Conservation (phyloP, 1,139 yeast genomes). For the Taphrina flavorubra region DNA sequence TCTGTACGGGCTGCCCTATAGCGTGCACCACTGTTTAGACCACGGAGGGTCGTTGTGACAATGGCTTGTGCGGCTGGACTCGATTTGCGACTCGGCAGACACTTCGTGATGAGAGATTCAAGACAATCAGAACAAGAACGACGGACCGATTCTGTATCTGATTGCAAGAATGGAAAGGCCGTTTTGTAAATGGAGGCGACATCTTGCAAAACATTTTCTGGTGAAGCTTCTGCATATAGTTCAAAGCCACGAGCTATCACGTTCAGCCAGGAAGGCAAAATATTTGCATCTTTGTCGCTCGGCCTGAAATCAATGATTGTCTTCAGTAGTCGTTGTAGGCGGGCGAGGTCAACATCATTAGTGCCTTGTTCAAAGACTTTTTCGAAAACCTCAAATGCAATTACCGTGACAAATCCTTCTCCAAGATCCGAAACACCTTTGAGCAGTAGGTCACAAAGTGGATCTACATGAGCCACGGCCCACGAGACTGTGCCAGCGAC, state of each 20-base stretch:
- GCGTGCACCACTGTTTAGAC: conserved; percentile 48
- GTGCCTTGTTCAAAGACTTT: conserved; percentile 76
- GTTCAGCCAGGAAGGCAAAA: conserved; percentile 94
- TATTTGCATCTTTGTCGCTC: conserved; percentile 75
- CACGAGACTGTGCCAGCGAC: conserved; percentile 73
- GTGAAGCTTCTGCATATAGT: conserved; percentile 67
- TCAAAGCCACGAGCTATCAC: conserved; percentile 86
- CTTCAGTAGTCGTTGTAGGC: conserved; percentile 67
- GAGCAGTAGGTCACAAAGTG: conserved; percentile 74
- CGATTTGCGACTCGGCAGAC: conserved; percentile 65
- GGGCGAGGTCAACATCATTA: conserved; percentile 61
- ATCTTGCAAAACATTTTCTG: conserved; percentile 56
- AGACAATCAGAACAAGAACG: conserved; percentile 85
- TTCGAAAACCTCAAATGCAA: conserved; percentile 86
- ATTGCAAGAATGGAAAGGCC: conserved; percentile 54
- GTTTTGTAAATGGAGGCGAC: conserved; percentile 32
- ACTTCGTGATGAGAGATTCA: conserved; percentile 71
- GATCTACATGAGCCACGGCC: conserved; percentile 74
- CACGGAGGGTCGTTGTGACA: conserved; percentile 49
- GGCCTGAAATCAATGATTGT: conserved; percentile 78
- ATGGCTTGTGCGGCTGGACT: conserved; percentile 57
- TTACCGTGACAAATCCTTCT: conserved; percentile 79
- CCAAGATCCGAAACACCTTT: conserved; percentile 75
- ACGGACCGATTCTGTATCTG: conserved; percentile 71
- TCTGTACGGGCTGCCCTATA: conserved; percentile 79